Base-by-base conservation (phyloP, 805 yeast genomes). In the Schwanniomyces yamadae region DNA sequence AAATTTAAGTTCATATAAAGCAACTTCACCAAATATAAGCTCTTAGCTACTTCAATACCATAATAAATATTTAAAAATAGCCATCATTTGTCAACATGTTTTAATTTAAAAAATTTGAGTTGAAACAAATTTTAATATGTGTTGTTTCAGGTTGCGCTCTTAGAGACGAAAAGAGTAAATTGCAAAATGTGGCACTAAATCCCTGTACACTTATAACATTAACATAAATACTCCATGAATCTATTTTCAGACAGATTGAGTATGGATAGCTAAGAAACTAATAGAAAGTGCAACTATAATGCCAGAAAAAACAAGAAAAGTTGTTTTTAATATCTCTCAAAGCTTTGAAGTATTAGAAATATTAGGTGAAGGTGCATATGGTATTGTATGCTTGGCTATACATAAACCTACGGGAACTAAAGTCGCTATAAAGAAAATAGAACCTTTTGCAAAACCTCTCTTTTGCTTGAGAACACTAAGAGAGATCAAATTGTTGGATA, bases 341-440 rank as follows among this genome's bases (percentile, higher is more conserved):
- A 77, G 75, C 45, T 84, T 78, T 52, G 76, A 76, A 41, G 72
- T 84, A 6, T 63, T 66, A 13, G 78, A 76, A 39, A 64, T 82
- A 4, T 63, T 85, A 5, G 95, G 95, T 4, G 86, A 82, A 55
- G 95, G 95, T 1, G 89, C 93, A 0, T 85, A 85, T 47, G 93
- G 95, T 0, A 73, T 83, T 2, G 95, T 85, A 4, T 82, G 84
- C 31, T 71, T 79, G 4, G 93, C 89, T 0, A 55, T 70, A 8
- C 87, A 82, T 47, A 69, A 68, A 40, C 80, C 82, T 9, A 69
- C 84, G 1, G 71, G 75, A 13, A 70, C 75, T 1, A 67, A 69
- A 41, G 93, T 85, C 2, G 95, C 95, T 1, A 84, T 85, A 40
- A 85, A 85, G 57, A 84, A 80, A 54, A 79, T 85, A 6, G 78